Percentiles rank a stretch among this genome's conserved stretches.
Conservation (phyloP, 208 protist species). For the Kentomonas sorsogonicus region DNA sequence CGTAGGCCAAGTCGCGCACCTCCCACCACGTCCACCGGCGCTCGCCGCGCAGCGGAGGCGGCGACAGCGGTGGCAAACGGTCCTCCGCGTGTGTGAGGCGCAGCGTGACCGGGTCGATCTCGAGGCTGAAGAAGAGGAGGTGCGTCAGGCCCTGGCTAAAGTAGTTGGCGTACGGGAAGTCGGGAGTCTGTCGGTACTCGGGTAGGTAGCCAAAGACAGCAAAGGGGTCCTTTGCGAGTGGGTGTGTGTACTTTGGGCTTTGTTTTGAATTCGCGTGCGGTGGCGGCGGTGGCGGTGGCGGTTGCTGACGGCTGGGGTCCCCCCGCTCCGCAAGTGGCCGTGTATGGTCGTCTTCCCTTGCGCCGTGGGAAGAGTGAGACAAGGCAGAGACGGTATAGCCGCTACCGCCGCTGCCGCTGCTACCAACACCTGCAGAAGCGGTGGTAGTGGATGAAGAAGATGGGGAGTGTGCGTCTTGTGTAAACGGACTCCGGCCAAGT, state of each 20-base stretch:
- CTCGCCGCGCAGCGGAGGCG: too few species aligned
- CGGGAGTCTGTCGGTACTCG: constrained; percentile 25
- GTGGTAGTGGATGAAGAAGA: not conserved
- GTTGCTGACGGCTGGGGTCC: constrained; percentile 19
- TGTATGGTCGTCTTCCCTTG: constrained; percentile 12
- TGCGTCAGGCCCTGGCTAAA: constrained; percentile 56
- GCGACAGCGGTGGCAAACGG: constrained; percentile 29
- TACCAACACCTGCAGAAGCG: not conserved
- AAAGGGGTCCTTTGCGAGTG: constrained; percentile 15
- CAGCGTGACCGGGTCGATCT: constrained; percentile 31
- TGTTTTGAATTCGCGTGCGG: constrained; percentile 5
- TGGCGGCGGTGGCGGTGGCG: constrained; percentile 6
- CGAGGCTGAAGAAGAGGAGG: constrained; percentile 70
- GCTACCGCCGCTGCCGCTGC: not conserved
- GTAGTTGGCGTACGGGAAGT: constrained; percentile 40
- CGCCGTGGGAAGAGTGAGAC: too few species aligned
- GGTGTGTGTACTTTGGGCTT: not conserved
- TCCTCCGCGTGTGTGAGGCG: constrained; percentile 27
- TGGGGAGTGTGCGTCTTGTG: not conserved
- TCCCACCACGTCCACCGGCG: too few species aligned
- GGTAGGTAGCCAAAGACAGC: constrained; percentile 67
- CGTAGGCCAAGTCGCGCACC: constrained; percentile 29
- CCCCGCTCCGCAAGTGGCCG: constrained; percentile 35
- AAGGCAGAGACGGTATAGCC: not conserved
- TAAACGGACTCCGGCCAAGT: too few species aligned